Evolutionary conservation across 2,329 filamentous ascomycete species (phyloP).

Genomic region (Myriosclerotinia curreyana): DNA sequence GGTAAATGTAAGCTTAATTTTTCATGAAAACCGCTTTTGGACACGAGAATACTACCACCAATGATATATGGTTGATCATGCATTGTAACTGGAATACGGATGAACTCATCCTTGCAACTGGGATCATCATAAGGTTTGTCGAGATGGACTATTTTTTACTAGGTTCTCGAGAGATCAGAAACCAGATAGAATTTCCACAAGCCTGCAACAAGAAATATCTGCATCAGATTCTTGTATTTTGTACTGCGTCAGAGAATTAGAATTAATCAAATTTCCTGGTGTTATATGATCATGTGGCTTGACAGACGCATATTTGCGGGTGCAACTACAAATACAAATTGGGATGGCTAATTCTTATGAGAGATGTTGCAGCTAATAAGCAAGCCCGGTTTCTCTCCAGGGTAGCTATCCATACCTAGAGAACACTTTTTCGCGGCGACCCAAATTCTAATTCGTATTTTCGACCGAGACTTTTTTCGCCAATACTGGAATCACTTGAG

Average conservation of each 20-base stretch:
- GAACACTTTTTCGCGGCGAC: not conserved
- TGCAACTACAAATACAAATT: no score
- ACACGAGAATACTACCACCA: not conserved
- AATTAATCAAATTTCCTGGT: no score
- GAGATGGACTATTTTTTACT: not conserved
- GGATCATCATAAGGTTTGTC: not conserved
- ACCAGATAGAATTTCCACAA: not conserved
- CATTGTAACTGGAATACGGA: not conserved
- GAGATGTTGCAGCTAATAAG: not conserved
- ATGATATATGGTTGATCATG: not conserved
- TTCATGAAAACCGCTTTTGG: not conserved
- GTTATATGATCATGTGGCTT: no score
- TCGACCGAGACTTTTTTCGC: not conserved
- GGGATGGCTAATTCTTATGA: not conserved
- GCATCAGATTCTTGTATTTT: no score
- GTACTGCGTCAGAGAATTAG: no score
- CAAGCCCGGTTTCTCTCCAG: not conserved
- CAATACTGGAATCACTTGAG: not conserved
- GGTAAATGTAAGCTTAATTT: not conserved
- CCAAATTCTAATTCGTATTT: not conserved
- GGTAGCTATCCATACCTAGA: not conserved
- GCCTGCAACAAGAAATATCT: no score
- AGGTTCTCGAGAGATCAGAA: not conserved
- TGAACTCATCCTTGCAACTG: constrained; percentile 7
- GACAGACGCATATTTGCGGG: no score